Conservation (phyloP, 306 rosid genomes). For the Quercus parvula region DNA sequence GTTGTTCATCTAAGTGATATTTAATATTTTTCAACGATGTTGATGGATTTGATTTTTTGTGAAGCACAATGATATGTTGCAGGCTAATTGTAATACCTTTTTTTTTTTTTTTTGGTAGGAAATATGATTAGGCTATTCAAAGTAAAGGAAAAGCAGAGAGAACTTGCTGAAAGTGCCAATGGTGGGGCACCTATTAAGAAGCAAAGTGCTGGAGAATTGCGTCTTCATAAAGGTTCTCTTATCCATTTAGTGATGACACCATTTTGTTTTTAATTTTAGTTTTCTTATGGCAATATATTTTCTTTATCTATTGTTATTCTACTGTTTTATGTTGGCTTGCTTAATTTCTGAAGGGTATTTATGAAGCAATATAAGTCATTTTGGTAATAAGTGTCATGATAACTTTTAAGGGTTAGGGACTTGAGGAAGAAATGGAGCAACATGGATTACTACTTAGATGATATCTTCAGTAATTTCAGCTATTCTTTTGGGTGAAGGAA, state of each 20-base stretch:
- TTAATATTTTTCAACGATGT: neutral
- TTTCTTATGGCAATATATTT: neutral
- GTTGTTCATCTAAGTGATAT: neutral
- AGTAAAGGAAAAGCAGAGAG: slow-evolving; percentile 92
- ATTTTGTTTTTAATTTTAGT: neutral
- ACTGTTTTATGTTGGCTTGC: neutral
- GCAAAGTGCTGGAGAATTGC: slow-evolving; percentile 92
- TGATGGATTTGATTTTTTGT: neutral
- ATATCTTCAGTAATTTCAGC: neutral
- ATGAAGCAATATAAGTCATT: neutral
- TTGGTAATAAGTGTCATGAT: neutral
- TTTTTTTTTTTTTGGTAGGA: slow-evolving; percentile 32
- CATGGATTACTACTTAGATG: neutral
- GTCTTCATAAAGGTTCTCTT: slow-evolving; percentile 79
- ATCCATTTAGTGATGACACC: neutral
- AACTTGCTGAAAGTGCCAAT: slow-evolving; percentile 71
- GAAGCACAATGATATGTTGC: neutral
- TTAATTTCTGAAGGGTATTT: neutral
- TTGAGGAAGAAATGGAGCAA: neutral
- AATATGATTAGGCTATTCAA: slow-evolving; percentile 81
- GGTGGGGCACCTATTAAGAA: slow-evolving; percentile 69
- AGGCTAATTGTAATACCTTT: slow-evolving; percentile 14
- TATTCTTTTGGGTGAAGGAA: neutral
- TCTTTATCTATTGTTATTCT: neutral
- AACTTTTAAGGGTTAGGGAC: neutral